phyloP scores from a whole-genome alignment of 257 asterid species.

The Datura wrightii region DNA sequence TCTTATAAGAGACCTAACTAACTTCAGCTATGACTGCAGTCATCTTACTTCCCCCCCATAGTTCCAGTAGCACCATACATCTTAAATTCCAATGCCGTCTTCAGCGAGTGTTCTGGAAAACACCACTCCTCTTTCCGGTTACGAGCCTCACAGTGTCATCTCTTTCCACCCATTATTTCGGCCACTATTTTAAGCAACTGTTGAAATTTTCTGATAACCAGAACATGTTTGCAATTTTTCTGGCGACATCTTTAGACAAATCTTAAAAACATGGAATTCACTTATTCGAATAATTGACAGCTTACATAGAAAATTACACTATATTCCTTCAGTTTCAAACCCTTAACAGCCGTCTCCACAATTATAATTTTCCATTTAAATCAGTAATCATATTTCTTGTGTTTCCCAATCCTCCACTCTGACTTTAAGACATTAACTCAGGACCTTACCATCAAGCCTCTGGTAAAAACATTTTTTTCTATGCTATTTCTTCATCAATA shows the following conservation, averaged over 20 bases:
- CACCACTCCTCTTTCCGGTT: constrained; percentile 6
- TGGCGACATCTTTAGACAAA: neutral
- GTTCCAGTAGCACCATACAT: constrained; percentile 25
- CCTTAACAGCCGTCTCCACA: neutral
- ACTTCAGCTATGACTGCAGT: neutral
- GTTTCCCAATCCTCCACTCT: constrained; percentile 4
- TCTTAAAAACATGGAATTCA: neutral
- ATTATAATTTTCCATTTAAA: neutral
- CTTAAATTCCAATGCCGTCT: neutral
- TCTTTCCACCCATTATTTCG: constrained; percentile 17
- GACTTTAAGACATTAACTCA: neutral
- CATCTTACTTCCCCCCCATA: neutral
- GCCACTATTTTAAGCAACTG: constrained; percentile 9
- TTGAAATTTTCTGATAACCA: neutral
- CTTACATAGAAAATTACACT: neutral
- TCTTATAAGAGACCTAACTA: neutral
- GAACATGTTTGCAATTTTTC: neutral
- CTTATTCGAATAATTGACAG: neutral
- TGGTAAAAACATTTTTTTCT: neutral
- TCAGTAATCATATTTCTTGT: neutral
- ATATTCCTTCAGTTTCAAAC: neutral
- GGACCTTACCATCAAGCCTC: neutral
- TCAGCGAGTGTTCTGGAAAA: neutral
- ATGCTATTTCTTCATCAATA: constrained; percentile 17
- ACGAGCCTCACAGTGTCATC: neutral